Evolutionary conservation across 2,329 filamentous ascomycete genomes (phyloP).

Genomic region (Alternaria novae-zelandiae): DNA sequence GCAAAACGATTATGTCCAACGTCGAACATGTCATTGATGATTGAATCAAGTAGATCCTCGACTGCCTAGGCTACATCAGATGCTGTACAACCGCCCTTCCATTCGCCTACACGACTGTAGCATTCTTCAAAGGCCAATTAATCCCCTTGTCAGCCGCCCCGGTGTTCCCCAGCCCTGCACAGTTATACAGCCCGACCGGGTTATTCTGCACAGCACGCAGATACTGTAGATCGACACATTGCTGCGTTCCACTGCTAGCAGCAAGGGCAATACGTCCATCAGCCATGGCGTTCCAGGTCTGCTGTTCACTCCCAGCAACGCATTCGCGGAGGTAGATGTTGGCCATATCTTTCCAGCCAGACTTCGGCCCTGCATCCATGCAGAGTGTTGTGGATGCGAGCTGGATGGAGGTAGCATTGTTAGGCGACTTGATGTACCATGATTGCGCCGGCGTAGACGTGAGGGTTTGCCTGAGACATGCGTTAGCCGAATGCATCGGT

Average conservation of each 20-base stretch:
- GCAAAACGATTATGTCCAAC: not conserved
- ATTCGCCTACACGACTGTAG: constrained; percentile 5
- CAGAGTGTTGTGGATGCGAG: constrained; percentile 36
- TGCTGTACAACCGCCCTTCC: not conserved
- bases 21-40: not conserved
- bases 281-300: constrained; percentile 36
- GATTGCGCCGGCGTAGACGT: constrained; percentile 34
- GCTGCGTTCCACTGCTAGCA: constrained; percentile 8
- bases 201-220: constrained; percentile 39
- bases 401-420: constrained; percentile 32
- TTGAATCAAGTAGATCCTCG: not conserved
- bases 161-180: constrained; percentile 37
- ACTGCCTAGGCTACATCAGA: not conserved
- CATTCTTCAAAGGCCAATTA: constrained; percentile 42
- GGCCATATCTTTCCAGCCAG: constrained; percentile 44
- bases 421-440: constrained; percentile 33
- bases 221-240: constrained; percentile 44
- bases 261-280: constrained; percentile 36
- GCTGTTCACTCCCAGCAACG: constrained; percentile 23
- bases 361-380: constrained; percentile 38
- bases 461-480: constrained; percentile 24
- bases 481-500: not conserved
- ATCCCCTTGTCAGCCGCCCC: constrained; percentile 44
- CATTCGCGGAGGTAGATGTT: constrained; percentile 35
- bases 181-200: constrained; percentile 41